These are phyloP conservation scores for Maudiozyma saulgeensis DNA, from an alignment of 805 yeast species.

Conservation along the genomic window DNA sequence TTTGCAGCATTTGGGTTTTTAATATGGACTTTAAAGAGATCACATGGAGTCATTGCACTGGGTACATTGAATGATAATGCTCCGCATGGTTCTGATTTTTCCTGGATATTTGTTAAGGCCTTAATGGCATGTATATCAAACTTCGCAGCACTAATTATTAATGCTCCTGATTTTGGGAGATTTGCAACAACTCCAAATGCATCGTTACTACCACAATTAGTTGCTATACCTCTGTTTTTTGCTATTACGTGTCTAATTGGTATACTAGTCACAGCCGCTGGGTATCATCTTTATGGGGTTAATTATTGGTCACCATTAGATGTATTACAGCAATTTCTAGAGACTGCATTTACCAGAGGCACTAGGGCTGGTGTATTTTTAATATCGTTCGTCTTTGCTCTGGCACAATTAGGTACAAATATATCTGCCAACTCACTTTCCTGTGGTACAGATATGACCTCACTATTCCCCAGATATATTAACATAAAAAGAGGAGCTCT, in stretches of 20 bases:
- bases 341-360: slow-evolving; percentile 34
- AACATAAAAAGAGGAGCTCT: slow-evolving; percentile 54
- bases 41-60: slow-evolving; percentile 40
- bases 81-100: slow-evolving; percentile 5
- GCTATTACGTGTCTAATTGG: slow-evolving; percentile 73
- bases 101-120: slow-evolving; percentile 42
- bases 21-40: slow-evolving; percentile 71
- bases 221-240: slow-evolving; percentile 62
- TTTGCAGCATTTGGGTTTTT: slow-evolving; percentile 71
- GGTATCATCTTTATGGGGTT: slow-evolving; percentile 33
- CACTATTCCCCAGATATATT: slow-evolving; percentile 47
- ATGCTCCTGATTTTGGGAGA: slow-evolving; percentile 78
- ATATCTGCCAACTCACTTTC: slow-evolving; percentile 58
- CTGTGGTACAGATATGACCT: slow-evolving; percentile 48
- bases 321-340: slow-evolving; percentile 42
- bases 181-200: slow-evolving; percentile 47
- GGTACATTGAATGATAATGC: slow-evolving; percentile 6
- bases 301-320: slow-evolving; percentile 43
- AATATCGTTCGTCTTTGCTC: slow-evolving; percentile 51
- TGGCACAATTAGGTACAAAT: slow-evolving; percentile 72
- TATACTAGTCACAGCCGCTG: slow-evolving; percentile 68
- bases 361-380: slow-evolving; percentile 66
- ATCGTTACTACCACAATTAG: slow-evolving; percentile 41
- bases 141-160: slow-evolving; percentile 69
- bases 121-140: slow-evolving; percentile 70